phyloP scores from a whole-genome alignment of 306 rosid species.

The Vachellia collinsii region DNA sequence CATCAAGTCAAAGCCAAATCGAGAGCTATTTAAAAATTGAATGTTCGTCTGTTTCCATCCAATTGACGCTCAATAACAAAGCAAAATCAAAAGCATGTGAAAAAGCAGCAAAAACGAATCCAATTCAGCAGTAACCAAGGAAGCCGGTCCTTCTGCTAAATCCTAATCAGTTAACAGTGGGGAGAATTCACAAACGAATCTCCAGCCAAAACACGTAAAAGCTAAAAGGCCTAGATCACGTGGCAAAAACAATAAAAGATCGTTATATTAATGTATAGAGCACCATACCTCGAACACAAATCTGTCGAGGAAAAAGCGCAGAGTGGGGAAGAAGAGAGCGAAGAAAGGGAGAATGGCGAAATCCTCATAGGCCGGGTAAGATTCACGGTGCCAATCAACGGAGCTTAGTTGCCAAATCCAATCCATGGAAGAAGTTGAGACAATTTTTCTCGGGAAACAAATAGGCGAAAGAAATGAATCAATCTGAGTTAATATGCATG shows the following conservation, averaged over 20 bases:
- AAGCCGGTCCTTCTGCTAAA: background rate
- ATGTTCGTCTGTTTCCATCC: background rate
- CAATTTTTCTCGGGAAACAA: constrained; percentile 41
- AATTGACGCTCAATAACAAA: background rate
- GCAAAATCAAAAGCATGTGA: background rate
- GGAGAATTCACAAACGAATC: background rate
- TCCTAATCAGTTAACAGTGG: background rate
- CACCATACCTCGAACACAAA: constrained; percentile 81
- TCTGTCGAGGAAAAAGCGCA: constrained; percentile 82
- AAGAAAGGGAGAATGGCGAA: constrained; percentile 71
- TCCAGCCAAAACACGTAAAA: background rate
- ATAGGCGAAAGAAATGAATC: constrained; percentile 33
- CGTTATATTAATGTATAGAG: background rate
- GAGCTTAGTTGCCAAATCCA: constrained; percentile 45
- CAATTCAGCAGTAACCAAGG: background rate
- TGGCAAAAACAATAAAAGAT: background rate
- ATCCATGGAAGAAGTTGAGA: constrained; percentile 47
- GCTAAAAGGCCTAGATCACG: constrained; percentile 3
- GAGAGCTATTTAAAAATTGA: background rate
- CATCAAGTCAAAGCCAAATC: background rate
- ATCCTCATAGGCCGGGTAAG: constrained; percentile 74
- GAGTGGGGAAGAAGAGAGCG: constrained; percentile 70
- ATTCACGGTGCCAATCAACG: constrained; percentile 75
- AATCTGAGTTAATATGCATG: constrained; percentile 9
- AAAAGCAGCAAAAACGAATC: background rate